Evolutionary conservation across 306 rosid genomes (phyloP).

Genomic region (Dryas alaskensis): DNA sequence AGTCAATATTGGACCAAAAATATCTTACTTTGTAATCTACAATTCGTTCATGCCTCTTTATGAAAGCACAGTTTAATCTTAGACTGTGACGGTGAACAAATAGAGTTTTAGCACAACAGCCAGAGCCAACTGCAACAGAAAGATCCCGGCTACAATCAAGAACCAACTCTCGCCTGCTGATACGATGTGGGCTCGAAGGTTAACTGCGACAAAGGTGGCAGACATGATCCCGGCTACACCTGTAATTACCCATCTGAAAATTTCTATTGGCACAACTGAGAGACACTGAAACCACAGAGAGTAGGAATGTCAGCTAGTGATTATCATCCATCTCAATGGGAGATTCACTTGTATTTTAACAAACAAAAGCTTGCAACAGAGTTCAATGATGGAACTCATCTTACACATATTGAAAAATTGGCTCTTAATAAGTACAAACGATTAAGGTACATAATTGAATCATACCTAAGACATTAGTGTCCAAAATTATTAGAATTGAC

Average conservation of each 20-base stretch:
- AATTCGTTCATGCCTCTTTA: conserved; percentile 22
- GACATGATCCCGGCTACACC: conserved; percentile 93
- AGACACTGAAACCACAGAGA: conserved; percentile 63
- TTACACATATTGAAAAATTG: background rate
- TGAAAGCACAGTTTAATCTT: conserved; percentile 27
- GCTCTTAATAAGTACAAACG: background rate
- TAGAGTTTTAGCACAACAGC: conserved; percentile 71
- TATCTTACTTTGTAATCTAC: conserved; percentile 37
- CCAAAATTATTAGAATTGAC: background rate
- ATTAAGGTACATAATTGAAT: background rate
- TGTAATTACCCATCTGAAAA: conserved; percentile 80
- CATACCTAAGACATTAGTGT: background rate
- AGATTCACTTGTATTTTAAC: background rate
- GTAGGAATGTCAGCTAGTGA: conserved; percentile 14
- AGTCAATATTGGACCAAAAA: conserved; percentile 31
- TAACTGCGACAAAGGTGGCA: conserved; percentile 83
- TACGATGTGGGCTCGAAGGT: conserved; percentile 82
- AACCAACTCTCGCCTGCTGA: conserved; percentile 95
- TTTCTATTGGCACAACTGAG: conserved; percentile 76
- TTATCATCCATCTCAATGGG: background rate
- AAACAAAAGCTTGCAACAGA: background rate
- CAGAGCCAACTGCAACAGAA: conserved; percentile 87
- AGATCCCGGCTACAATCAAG: conserved; percentile 85
- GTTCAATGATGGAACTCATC: background rate
- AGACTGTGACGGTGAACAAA: conserved; percentile 76